Evolutionary conservation across 352 stramenopile species (phyloP).

Genomic region (Pythium insidiosum): DNA sequence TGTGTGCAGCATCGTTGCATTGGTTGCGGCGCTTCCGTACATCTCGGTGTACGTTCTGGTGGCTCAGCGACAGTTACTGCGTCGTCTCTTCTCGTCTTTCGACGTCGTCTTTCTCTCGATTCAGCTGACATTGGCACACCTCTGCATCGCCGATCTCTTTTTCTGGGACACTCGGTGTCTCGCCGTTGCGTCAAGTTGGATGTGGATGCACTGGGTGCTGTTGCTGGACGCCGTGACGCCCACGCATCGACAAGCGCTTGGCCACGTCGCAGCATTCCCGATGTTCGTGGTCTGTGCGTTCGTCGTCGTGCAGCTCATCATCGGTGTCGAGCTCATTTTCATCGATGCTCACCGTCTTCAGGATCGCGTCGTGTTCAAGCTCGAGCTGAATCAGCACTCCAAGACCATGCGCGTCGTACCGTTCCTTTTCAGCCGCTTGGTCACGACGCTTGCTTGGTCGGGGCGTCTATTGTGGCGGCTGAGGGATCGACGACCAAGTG

Average conservation of each 20-base stretch:
- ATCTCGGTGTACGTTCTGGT: neutral
- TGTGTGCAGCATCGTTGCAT: neutral
- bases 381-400: no score
- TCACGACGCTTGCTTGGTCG: no score
- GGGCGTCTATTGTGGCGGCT: no score
- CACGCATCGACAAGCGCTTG: neutral
- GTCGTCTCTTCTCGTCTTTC: slow-evolving; percentile 5
- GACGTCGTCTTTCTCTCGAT: slow-evolving; percentile 10
- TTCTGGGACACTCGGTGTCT: slow-evolving; percentile 8
- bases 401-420: no score
- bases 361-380: no score
- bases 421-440: no score
- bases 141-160: slow-evolving; percentile 12
- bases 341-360: no score
- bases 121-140: slow-evolving; percentile 4
- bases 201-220: slow-evolving; percentile 17
- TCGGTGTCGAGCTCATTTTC: no score
- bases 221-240: slow-evolving; percentile 13
- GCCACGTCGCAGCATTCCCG: no score
- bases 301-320: no score
- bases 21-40: neutral
- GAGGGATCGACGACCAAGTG: no score
- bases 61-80: slow-evolving; percentile 4
- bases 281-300: no score
- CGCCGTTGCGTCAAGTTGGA: slow-evolving; percentile 4